Evolutionary conservation across 2,329 filamentous ascomycete genomes (phyloP).

Genomic region (Cladosporium velox): DNA sequence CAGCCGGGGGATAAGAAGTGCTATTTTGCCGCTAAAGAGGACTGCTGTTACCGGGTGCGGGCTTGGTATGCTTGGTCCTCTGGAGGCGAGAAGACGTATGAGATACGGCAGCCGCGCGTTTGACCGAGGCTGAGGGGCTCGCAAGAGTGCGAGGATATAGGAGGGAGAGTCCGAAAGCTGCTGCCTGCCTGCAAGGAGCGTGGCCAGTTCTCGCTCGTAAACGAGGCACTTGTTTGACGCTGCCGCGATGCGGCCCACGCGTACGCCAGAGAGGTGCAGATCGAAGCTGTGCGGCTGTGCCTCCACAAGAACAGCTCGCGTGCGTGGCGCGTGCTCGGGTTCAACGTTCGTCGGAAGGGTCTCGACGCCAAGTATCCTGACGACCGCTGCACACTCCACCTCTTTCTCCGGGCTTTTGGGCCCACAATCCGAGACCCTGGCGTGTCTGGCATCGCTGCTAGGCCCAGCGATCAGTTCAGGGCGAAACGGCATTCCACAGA

Average conservation of each 20-base stretch:
- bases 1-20: not conserved
- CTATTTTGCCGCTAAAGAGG: not conserved
- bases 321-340: constrained; percentile 1
- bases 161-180: not conserved
- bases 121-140: constrained; percentile 7
- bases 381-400: constrained; percentile 1
- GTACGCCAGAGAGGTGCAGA: constrained; percentile 7
- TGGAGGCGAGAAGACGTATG: constrained; percentile 6
- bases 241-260: not conserved
- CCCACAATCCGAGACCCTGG: constrained; percentile 4
- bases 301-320: not conserved
- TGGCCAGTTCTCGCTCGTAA: not conserved
- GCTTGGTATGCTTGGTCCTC: not conserved
- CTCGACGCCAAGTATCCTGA: constrained; percentile 17
- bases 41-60: not conserved
- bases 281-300: constrained; percentile 12
- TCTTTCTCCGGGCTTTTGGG: not conserved
- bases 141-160: not conserved
- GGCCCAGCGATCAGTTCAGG: not conserved
- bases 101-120: constrained; percentile 16
- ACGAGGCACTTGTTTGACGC: not conserved
- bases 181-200: constrained; percentile 4
- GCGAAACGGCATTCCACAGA: not conserved
- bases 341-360: constrained; percentile 7
- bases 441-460: not conserved